These are phyloP conservation scores for Posidonia australis DNA, from an alignment of 106 monocot genomes.

Conservation along the genomic window DNA sequence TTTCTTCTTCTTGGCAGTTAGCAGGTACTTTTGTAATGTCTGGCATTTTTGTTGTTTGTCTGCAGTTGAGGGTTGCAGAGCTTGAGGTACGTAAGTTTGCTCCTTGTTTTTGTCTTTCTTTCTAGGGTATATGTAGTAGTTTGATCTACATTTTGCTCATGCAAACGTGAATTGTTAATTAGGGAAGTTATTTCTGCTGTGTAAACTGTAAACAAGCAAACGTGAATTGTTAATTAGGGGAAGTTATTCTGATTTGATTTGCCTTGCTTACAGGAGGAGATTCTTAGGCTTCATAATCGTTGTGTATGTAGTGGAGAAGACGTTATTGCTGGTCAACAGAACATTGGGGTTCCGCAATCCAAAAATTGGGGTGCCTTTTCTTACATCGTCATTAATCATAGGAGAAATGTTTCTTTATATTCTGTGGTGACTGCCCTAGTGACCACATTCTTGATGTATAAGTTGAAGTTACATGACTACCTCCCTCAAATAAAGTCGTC, in stretches of 20 bases:
- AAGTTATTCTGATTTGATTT: background rate
- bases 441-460: constrained; percentile 36
- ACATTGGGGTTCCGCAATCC: constrained; percentile 10
- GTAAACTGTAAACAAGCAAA: too few relatives aligned
- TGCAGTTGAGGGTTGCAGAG: too few relatives aligned
- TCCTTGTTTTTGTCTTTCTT: too few relatives aligned
- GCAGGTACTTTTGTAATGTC: too few relatives aligned
- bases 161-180: background rate
- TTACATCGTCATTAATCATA: constrained; percentile 19
- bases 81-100: too few relatives aligned
- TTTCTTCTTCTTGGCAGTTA: too few relatives aligned
- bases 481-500: constrained; percentile 28
- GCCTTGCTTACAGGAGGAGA: constrained; percentile 36
- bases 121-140: too few relatives aligned
- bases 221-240: background rate
- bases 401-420: constrained; percentile 37
- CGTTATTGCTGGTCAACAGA: background rate
- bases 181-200: too few relatives aligned
- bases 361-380: constrained; percentile 8
- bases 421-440: constrained; percentile 33
- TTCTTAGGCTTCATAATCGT: constrained; percentile 23
- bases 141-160: too few relatives aligned
- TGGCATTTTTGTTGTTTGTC: too few relatives aligned
- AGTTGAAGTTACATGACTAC: constrained; percentile 36
- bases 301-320: constrained; percentile 19